A percentile compares a stretch with the other conserved stretches of the same genome.
phyloP scores from a whole-genome alignment of 169 alveolate species.

The Miamiensis avidus region DNA sequence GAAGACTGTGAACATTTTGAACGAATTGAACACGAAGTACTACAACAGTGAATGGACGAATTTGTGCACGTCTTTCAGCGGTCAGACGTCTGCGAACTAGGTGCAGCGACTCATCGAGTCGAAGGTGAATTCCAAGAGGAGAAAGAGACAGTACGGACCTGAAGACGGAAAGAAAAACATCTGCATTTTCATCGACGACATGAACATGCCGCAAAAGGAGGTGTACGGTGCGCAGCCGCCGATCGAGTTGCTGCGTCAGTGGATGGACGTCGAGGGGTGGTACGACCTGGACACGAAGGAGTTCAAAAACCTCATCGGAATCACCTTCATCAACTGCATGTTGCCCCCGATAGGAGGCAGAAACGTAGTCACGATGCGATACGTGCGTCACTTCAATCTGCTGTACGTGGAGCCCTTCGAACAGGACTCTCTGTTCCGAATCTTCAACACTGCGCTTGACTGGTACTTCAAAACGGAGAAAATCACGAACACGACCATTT shows the following conservation, averaged over 20 bases:
- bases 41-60: conserved; percentile 71
- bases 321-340: conserved; percentile 87
- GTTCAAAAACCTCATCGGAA: conserved; percentile 67
- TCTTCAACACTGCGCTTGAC: conserved; percentile 78
- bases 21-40: conserved; percentile 66
- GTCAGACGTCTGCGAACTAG: conserved; percentile 81
- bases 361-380: conserved; percentile 75
- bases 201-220: conserved; percentile 91
- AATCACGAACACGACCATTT: conserved; percentile 60
- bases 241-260: conserved; percentile 86
- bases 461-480: conserved; percentile 74
- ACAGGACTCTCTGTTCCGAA: conserved; percentile 69
- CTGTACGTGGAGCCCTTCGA: conserved; percentile 84
- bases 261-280: conserved; percentile 94
- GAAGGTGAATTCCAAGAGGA: conserved; percentile 73
- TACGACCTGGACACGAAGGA: conserved; percentile 85
- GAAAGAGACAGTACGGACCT: conserved; percentile 85
- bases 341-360: conserved; percentile 91
- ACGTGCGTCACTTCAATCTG: conserved; percentile 77
- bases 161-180: conserved; percentile 73
- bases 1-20: conserved; percentile 85
- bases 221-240: conserved; percentile 91
- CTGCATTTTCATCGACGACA: conserved; percentile 88
- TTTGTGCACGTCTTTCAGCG: conserved; percentile 78
- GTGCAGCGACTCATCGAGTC: conserved; percentile 83